A percentile compares a stretch with the other conserved stretches of the same genome.
These are phyloP conservation scores for Podila epicladia DNA, from an alignment of 192 early-diverging fungal genomes.

Conservation along the genomic window DNA sequence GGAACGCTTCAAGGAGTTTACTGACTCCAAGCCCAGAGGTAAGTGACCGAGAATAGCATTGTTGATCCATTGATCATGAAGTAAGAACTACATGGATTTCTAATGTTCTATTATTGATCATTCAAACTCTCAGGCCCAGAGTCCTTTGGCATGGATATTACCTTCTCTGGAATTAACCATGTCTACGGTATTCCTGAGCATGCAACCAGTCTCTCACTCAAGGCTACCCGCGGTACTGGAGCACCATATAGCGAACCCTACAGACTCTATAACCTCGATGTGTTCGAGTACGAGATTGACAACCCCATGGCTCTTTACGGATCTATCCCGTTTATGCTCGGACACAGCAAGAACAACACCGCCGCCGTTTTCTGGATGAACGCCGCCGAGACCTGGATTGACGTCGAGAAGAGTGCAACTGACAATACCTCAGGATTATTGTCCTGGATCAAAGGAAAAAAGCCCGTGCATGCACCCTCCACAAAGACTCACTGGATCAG, in stretches of 20 bases:
- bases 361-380: constrained; percentile 94
- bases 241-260: constrained; percentile 91
- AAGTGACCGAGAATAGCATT: background rate
- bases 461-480: constrained; percentile 21
- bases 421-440: constrained; percentile 44
- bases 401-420: constrained; percentile 78
- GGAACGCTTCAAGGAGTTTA: constrained; percentile 89
- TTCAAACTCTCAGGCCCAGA: constrained; percentile 72
- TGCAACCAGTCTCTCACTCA: constrained; percentile 84
- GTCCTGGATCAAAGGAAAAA: constrained; percentile 44
- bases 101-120: background rate
- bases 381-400: constrained; percentile 98
- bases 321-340: constrained; percentile 92
- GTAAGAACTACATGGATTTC: background rate
- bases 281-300: constrained; percentile 97
- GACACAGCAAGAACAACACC: constrained; percentile 78
- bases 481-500: constrained; percentile 93
- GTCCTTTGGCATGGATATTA: constrained; percentile 93
- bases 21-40: constrained; percentile 95
- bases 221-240: constrained; percentile 80
- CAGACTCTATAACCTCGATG: constrained; percentile 96
- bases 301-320: constrained; percentile 98
- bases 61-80: background rate
- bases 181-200: constrained; percentile 99
- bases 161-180: constrained; percentile 85